A percentile compares a stretch with the other conserved stretches of the same genome.
Conservation (phyloP, 164 flowering plant species). For the Santalum album region DNA sequence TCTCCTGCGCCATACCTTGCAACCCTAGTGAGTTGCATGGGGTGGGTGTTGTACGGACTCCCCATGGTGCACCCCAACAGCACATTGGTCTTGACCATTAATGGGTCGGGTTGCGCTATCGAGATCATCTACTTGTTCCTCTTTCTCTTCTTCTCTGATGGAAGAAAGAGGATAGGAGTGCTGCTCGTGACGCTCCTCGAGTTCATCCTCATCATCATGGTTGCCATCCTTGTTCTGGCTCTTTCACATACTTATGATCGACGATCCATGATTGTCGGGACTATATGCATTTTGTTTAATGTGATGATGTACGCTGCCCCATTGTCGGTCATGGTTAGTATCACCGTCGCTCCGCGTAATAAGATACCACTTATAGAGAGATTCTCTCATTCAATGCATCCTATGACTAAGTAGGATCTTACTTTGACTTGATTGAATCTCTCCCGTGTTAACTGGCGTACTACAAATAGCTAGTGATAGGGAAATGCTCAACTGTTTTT, state of each 20-base stretch:
- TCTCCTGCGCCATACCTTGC: constrained; percentile 70
- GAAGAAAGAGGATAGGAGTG: constrained; percentile 32
- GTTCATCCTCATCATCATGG: constrained; percentile 20
- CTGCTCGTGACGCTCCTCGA: constrained; percentile 23
- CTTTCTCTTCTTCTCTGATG: constrained; percentile 39
- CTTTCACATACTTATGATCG: constrained; percentile 27
- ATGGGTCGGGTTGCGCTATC: constrained; percentile 49
- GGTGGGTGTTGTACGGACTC: constrained; percentile 73
- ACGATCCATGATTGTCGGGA: constrained; percentile 43
- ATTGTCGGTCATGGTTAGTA: constrained; percentile 60
- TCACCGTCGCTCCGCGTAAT: too few species aligned
- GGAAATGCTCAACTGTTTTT: too few species aligned
- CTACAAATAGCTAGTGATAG: too few species aligned
- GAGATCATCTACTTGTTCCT: constrained; percentile 46
- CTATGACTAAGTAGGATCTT: too few species aligned
- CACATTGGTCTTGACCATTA: constrained; percentile 56
- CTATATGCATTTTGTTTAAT: constrained; percentile 35
- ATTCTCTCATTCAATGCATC: too few species aligned
- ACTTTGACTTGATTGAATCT: too few species aligned
- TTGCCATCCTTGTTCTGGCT: constrained; percentile 29
- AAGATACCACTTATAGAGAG: too few species aligned
- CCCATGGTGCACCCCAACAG: constrained; percentile 68
- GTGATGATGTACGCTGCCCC: constrained; percentile 70
- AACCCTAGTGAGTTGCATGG: constrained; percentile 61
- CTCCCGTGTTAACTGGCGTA: too few species aligned